Percentiles rank a stretch among this genome's conserved stretches.
Conservation (phyloP, 2,329 filamentous ascomycete genomes). For the Beauveria caledonica region DNA sequence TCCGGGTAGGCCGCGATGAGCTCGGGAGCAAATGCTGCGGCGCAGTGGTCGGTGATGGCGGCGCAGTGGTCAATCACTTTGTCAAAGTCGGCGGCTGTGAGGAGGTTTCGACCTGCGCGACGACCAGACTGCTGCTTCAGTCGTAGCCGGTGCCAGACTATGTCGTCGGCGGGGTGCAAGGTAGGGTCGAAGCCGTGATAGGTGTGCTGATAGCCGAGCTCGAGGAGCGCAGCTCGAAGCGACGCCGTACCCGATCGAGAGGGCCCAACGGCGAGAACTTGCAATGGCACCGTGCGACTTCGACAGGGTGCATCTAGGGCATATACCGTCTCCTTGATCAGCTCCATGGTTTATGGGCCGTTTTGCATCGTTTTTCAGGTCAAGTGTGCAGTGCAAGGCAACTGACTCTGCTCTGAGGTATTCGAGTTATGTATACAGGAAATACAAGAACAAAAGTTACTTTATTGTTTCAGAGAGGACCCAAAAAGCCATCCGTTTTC, state of each 20-base stretch:
- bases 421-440: too few relatives aligned
- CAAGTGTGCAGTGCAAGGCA: too few relatives aligned
- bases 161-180: not conserved
- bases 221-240: not conserved
- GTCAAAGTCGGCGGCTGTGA: slow-evolving; percentile 8
- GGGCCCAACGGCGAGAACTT: slow-evolving; percentile 1
- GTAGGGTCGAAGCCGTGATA: slow-evolving; percentile 8
- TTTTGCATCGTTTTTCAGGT: too few relatives aligned
- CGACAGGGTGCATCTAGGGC: not conserved
- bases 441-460: too few relatives aligned
- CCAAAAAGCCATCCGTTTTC: too few relatives aligned
- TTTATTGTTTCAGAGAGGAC: too few relatives aligned
- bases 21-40: slow-evolving; percentile 10
- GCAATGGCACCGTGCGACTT: not conserved
- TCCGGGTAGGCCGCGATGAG: slow-evolving; percentile 21
- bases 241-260: slow-evolving; percentile 9
- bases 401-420: too few relatives aligned
- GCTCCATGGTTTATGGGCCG: not conserved
- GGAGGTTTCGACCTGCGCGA: not conserved
- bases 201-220: slow-evolving; percentile 8
- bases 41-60: slow-evolving; percentile 8
- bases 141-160: not conserved
- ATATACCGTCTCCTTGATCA: not conserved
- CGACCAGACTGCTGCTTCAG: not conserved
- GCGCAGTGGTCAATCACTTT: slow-evolving; percentile 9